Evolutionary conservation across 805 yeast species (phyloP).

Genomic region (Candida mattraensis): DNA sequence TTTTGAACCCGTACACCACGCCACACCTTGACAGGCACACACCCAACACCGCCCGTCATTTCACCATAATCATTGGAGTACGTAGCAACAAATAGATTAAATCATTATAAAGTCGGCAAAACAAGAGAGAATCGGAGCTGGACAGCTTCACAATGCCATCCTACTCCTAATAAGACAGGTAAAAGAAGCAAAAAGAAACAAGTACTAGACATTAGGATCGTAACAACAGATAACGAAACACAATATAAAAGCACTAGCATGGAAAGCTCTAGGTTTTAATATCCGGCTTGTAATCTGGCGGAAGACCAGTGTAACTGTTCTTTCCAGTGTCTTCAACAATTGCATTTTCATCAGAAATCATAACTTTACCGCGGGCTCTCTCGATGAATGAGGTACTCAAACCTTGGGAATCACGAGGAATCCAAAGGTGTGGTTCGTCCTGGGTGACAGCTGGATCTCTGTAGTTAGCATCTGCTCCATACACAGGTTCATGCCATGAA

Average conservation of each 20-base stretch:
- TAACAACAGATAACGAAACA: slow-evolving; percentile 28
- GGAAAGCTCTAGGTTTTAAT: slow-evolving; percentile 20
- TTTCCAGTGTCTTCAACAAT: slow-evolving; percentile 57
- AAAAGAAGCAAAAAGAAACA: not conserved
- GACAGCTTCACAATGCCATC: not conserved
- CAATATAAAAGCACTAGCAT: slow-evolving; percentile 1
- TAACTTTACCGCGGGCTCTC: slow-evolving; percentile 54
- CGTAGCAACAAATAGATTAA: too few species aligned
- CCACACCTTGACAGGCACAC: too few species aligned
- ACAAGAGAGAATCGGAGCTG: not conserved
- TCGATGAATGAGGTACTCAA: slow-evolving; percentile 58
- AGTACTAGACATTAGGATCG: slow-evolving; percentile 11
- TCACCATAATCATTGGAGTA: too few species aligned
- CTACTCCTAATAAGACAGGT: not conserved
- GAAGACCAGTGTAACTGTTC: slow-evolving; percentile 56
- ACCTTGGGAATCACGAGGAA: slow-evolving; percentile 68
- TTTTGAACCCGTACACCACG: slow-evolving; percentile 3
- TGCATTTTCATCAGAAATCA: slow-evolving; percentile 59
- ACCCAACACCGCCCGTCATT: too few species aligned
- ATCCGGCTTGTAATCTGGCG: slow-evolving; percentile 65
- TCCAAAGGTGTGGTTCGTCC: slow-evolving; percentile 66
- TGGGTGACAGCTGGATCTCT: slow-evolving; percentile 58
- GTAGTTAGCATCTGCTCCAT: slow-evolving; percentile 30
- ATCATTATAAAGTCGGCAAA: too few species aligned
- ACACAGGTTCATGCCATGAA: slow-evolving; percentile 22